Conservation (phyloP, 1,284 basidiomycete genomes). For the Pseudomicrostroma phylloplanum region DNA sequence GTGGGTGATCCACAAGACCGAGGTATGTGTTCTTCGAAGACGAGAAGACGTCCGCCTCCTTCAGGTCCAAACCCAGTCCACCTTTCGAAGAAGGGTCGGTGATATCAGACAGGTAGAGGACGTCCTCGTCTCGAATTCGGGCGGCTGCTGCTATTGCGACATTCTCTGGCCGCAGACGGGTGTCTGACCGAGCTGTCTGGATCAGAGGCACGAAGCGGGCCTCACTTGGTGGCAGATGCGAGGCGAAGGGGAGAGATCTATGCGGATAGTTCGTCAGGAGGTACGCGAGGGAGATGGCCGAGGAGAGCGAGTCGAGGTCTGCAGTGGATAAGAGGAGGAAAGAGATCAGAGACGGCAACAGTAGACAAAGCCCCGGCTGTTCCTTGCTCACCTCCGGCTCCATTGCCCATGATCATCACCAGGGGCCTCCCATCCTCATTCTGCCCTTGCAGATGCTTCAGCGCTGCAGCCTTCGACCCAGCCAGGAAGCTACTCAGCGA, state of each 20-base stretch:
- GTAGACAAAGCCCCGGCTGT: too few species aligned
- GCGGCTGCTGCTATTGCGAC: conserved; percentile 12
- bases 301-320: conserved; percentile 45
- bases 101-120: conserved; percentile 32
- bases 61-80: conserved; percentile 16
- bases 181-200: conserved; percentile 65
- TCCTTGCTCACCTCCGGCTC: conserved; percentile 17
- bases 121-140: conserved; percentile 46
- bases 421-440: neutral
- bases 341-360: too few species aligned
- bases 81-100: neutral
- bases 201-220: conserved; percentile 62
- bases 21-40: conserved; percentile 45
- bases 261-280: conserved; percentile 29
- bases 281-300: conserved; percentile 37
- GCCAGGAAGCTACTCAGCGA: neutral
- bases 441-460: neutral
- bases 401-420: conserved; percentile 41
- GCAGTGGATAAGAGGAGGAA: conserved; percentile 11
- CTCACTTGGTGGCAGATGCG: conserved; percentile 23
- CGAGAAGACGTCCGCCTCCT: conserved; percentile 16
- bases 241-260: conserved; percentile 11
- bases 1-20: conserved; percentile 73
- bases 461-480: neutral
- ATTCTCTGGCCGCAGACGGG: conserved; percentile 80